Conservation (phyloP, 176 grass and related monocot species). For the Miscanthus lutarioriparius region DNA sequence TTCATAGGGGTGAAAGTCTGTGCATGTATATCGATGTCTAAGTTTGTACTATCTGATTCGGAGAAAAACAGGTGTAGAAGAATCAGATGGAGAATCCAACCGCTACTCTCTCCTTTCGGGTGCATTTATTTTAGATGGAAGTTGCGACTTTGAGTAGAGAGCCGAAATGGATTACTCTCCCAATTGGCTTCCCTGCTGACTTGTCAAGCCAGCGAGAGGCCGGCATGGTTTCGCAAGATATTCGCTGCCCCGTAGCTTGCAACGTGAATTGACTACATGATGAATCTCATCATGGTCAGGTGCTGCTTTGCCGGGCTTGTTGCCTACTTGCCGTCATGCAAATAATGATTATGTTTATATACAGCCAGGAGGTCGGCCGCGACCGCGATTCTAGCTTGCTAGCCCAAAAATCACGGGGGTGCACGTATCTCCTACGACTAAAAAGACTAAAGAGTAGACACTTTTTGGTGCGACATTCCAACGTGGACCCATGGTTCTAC, state of each 20-base stretch:
- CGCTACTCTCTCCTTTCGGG: too few relatives aligned
- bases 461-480: too few relatives aligned
- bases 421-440: too few relatives aligned
- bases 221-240: neutral
- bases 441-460: too few relatives aligned
- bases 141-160: neutral
- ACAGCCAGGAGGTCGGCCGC: neutral
- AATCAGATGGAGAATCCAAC: neutral
- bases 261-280: neutral
- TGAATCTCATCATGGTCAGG: neutral
- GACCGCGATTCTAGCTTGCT: neutral
- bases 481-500: too few relatives aligned
- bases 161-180: neutral
- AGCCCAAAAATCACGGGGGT: neutral
- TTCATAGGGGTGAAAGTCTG: too few relatives aligned
- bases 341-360: neutral
- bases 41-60: too few relatives aligned
- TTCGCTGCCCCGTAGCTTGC: neutral
- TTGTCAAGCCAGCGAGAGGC: neutral
- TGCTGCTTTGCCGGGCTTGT: neutral
- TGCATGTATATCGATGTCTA: too few relatives aligned
- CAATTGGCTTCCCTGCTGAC: neutral
- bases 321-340: neutral
- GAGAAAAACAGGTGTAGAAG: too few relatives aligned
- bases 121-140: too few relatives aligned